Conservation (phyloP, 2,329 filamentous ascomycete genomes). For the Verticillium nubilum region DNA sequence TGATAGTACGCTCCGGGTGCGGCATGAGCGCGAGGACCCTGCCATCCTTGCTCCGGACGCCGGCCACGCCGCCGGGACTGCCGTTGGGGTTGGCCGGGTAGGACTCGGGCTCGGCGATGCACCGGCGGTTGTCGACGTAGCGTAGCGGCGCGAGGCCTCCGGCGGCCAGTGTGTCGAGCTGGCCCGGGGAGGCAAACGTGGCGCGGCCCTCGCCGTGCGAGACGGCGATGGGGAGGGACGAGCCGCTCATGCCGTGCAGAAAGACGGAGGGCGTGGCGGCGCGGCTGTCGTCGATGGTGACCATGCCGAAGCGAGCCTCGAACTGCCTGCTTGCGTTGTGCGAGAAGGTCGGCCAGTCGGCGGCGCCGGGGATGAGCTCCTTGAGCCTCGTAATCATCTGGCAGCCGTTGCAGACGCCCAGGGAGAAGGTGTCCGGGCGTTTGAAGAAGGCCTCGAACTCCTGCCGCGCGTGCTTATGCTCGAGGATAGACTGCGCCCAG, state of each 20-base stretch:
- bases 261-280: constrained; percentile 65
- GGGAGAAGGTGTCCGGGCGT: constrained; percentile 80
- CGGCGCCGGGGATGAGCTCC: constrained; percentile 78
- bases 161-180: constrained; percentile 50
- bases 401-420: constrained; percentile 96
- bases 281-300: constrained; percentile 54
- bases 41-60: constrained; percentile 70
- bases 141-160: constrained; percentile 69
- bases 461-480: constrained; percentile 69
- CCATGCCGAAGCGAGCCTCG: constrained; percentile 84
- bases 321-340: constrained; percentile 84
- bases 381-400: constrained; percentile 82
- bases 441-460: constrained; percentile 85
- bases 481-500: constrained; percentile 89
- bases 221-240: constrained; percentile 76
- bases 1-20: constrained; percentile 83
- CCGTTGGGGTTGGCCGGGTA: constrained; percentile 92
- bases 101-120: constrained; percentile 64
- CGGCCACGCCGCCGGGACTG: constrained; percentile 74
- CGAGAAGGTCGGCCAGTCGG: constrained; percentile 80
- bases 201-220: constrained; percentile 91
- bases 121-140: constrained; percentile 72
- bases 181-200: constrained; percentile 52
- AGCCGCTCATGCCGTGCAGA: constrained; percentile 81
- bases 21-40: constrained; percentile 88